Evolutionary conservation across 352 stramenopile species (phyloP), one percentile per base, ranked within the genome.

Genomic region (Phytophthora aleatoria): DNA sequence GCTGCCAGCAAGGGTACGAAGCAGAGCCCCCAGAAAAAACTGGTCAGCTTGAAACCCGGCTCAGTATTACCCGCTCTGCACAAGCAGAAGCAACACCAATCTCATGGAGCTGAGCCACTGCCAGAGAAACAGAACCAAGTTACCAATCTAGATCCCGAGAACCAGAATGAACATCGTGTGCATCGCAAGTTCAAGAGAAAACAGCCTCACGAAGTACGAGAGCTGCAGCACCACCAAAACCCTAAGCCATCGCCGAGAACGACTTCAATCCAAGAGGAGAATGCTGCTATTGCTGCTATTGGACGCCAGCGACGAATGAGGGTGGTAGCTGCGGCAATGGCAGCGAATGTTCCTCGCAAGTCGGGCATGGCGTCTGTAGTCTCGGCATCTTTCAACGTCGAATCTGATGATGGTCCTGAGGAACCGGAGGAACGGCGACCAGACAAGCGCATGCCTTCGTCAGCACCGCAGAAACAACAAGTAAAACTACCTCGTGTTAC

Each of bases 251-350:
- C 50, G 24, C 50, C 50, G 24, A 67, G 43, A 42, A 53, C 39
- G 5, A 15, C 26, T 3, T 56, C 49, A 42, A 54, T 63, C 3
- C 30, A 28, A 8, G 39, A 67, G 16, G 64, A 57, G 6, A 63
- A 63, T 54, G 56, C 50, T 53, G 62, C 35, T 30, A 70, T 71
- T 62, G 64, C 64, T 48, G 64, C 57, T 44, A 13, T 57, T 31
- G 64, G 64, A 24, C 58, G 58, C 3, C 26, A 68, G n/a, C 64
- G 64, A 16, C 36, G 64, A 50, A 63, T 68, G 58, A 68, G 58
- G 30, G 39, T 64, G 0, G 64, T 57, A 2, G 64, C 64, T 50
- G 58, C 52, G 5, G 58, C 58, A 3, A 41, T 64, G 48, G 64
- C 58, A 3, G 12, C 51, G 8, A 68, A 68, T 42, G 35, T 67